These are phyloP conservation scores for Phytomonas sp. DNA, from an alignment of 208 protist species.

Conservation along the genomic window DNA sequence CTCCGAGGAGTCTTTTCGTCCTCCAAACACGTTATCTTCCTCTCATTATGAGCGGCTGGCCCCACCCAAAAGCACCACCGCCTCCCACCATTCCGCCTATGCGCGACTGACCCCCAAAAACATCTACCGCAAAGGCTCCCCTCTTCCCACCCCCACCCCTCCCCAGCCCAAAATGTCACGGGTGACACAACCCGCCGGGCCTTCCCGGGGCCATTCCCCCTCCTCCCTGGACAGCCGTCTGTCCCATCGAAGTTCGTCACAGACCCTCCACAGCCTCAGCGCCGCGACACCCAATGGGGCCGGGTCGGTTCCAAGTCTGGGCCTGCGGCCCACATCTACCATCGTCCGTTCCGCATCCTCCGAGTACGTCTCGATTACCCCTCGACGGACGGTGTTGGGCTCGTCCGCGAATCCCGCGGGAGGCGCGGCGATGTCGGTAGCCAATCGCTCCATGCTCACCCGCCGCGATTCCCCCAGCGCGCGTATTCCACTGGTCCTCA, in stretches of 20 bases:
- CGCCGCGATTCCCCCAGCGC: background rate
- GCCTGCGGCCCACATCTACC: background rate
- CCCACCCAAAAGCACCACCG: slow-evolving; percentile 12
- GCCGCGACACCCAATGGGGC: background rate
- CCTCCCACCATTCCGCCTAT: slow-evolving; percentile 38
- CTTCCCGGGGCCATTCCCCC: background rate
- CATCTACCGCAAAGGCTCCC: slow-evolving; percentile 78
- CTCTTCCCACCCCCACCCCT: slow-evolving; percentile 46
- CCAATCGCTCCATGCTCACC: background rate
- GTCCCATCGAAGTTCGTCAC: background rate
- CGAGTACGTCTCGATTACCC: background rate
- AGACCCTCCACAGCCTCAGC: background rate
- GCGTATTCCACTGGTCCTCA: background rate
- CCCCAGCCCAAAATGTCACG: slow-evolving; percentile 13
- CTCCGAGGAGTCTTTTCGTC: background rate
- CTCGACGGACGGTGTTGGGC: background rate
- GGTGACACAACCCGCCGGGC: background rate
- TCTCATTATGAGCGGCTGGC: slow-evolving; percentile 36
- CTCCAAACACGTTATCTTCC: background rate
- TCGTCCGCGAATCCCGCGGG: background rate
- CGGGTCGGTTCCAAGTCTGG: background rate
- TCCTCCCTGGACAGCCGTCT: background rate
- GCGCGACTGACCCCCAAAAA: slow-evolving; percentile 59
- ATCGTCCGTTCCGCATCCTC: background rate
- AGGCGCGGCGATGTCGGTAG: background rate